phyloP scores from a whole-genome alignment of 345 rosid genomes.

The Aquilaria yunnanensis region DNA sequence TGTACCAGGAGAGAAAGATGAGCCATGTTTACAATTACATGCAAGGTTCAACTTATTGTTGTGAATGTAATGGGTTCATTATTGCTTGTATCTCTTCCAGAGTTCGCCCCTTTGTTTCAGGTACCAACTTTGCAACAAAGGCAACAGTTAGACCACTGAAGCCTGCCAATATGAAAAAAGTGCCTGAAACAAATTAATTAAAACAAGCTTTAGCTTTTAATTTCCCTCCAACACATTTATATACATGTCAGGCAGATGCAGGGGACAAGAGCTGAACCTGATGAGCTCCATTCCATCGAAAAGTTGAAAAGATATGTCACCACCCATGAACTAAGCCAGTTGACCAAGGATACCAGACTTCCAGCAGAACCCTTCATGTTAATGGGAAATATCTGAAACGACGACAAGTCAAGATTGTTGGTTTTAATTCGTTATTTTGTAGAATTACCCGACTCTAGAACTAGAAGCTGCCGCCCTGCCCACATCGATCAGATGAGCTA shows the following conservation, averaged over 20 bases:
- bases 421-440: background rate
- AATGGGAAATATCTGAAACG: slow-evolving; percentile 12
- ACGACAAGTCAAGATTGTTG: background rate
- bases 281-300: slow-evolving; percentile 13
- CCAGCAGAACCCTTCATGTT: slow-evolving; percentile 15
- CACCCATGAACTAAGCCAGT: slow-evolving; percentile 16
- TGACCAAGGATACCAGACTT: slow-evolving; percentile 11
- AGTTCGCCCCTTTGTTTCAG: slow-evolving; percentile 14
- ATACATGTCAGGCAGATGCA: background rate
- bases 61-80: background rate
- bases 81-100: slow-evolving; percentile 15
- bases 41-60: too few species aligned
- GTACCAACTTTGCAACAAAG: slow-evolving; percentile 10
- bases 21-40: too few species aligned
- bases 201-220: too few species aligned
- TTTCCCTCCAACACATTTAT: background rate
- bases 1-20: too few species aligned
- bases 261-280: slow-evolving; percentile 5
- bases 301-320: slow-evolving; percentile 17
- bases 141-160: background rate
- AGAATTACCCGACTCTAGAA: too few species aligned
- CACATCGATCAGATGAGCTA: too few species aligned
- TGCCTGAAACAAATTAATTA: slow-evolving; percentile 8
- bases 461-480: too few species aligned
- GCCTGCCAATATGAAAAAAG: slow-evolving; percentile 18